These are phyloP conservation scores for Rubia balearica DNA, from an alignment of 305 asterid species.

Conservation along the genomic window DNA sequence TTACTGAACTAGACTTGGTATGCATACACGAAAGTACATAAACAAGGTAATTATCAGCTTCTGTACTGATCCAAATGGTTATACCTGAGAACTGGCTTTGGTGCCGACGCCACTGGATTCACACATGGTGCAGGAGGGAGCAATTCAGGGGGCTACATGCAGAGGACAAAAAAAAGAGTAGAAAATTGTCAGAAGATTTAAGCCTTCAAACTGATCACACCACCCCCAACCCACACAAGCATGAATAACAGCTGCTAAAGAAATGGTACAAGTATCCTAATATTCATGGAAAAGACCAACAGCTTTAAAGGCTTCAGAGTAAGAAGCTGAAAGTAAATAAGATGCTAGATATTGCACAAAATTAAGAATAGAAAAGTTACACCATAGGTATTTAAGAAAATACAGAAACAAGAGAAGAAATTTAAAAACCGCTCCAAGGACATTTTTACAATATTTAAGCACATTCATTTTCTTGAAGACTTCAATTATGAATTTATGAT, in stretches of 20 bases:
- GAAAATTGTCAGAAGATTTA: neutral
- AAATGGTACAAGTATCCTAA: neutral
- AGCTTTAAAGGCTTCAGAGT: neutral
- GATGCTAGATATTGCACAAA: neutral
- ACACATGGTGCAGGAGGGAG: constrained; percentile 18
- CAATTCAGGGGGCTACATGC: constrained; percentile 19
- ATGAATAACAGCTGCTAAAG: neutral
- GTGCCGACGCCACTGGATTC: constrained; percentile 14
- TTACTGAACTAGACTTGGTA: neutral
- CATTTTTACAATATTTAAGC: neutral
- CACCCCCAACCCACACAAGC: neutral
- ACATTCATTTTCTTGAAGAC: neutral
- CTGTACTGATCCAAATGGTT: neutral
- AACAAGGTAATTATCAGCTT: neutral
- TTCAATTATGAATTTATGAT: neutral
- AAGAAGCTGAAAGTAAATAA: neutral
- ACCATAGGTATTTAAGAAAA: neutral
- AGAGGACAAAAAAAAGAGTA: neutral
- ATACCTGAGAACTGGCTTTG: constrained; percentile 25
- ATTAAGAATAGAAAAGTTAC: neutral
- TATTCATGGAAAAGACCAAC: neutral
- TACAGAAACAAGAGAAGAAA: neutral
- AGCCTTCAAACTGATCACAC: neutral
- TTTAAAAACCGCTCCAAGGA: neutral
- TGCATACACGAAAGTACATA: neutral